phyloP scores from a whole-genome alignment of 192 early-diverging fungal species.

The Pecoramyces ruminantium region DNA sequence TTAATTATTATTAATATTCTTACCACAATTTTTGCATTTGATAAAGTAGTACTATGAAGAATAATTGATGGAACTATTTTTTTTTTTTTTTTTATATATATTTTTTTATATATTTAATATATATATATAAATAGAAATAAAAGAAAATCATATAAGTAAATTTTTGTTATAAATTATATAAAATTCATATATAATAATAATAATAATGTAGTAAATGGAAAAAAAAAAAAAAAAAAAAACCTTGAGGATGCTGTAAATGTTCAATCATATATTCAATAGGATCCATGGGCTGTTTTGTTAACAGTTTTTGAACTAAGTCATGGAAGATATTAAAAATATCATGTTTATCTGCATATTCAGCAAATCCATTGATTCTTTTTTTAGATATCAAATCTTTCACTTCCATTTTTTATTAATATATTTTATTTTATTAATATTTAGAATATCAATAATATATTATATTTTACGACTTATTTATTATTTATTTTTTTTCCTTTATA shows the following conservation, averaged over 20 bases:
- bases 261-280: neutral
- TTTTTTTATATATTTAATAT: no score
- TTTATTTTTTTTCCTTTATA: no score
- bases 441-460: no score
- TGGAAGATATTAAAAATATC: neutral
- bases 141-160: no score
- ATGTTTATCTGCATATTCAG: neutral
- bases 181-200: no score
- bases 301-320: neutral
- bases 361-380: neutral
- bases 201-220: no score
- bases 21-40: neutral
- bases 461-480: no score
- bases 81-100: no score
- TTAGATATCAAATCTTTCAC: neutral
- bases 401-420: neutral
- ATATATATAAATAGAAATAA: no score
- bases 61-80: neutral
- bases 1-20: no score
- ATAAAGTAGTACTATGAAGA: neutral
- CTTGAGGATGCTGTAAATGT: neutral
- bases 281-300: neutral
- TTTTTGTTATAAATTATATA: no score
- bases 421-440: neutral
- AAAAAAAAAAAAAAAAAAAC: neutral